Conservation (phyloP, 2,329 filamentous ascomycete genomes). For the Blastomyces parvus region DNA sequence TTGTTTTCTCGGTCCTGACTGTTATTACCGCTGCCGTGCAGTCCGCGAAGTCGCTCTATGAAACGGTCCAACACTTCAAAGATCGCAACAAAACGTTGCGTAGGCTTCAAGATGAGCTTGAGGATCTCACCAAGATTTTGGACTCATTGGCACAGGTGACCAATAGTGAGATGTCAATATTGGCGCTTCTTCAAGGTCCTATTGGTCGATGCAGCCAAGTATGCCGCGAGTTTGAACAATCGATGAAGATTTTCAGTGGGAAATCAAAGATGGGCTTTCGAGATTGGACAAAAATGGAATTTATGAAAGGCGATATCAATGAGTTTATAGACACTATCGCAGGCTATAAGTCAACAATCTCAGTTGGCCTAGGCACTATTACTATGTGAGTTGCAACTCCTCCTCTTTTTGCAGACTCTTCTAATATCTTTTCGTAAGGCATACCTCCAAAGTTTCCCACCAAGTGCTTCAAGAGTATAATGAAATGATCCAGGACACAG, state of each 20-base stretch:
- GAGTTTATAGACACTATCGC: too few species aligned
- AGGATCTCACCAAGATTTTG: conserved; percentile 28
- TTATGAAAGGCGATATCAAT: too few species aligned
- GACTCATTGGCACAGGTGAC: conserved; percentile 21
- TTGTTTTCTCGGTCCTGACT: conserved; percentile 14
- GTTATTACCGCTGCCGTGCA: conserved; percentile 28
- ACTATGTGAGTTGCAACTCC: too few species aligned
- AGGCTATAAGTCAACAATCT: too few species aligned
- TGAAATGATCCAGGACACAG: too few species aligned
- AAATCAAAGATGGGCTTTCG: conserved; percentile 28
- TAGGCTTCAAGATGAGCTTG: conserved; percentile 28
- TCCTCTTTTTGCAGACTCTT: too few species aligned
- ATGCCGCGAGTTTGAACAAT: conserved; percentile 30
- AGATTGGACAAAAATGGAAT: too few species aligned
- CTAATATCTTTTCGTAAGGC: too few species aligned
- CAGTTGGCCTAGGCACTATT: too few species aligned
- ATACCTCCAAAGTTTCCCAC: too few species aligned
- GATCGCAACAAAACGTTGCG: conserved; percentile 28
- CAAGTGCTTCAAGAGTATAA: too few species aligned
- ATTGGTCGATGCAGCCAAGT: conserved; percentile 30
- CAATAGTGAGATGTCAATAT: conserved; percentile 20
- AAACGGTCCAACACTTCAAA: conserved; percentile 28
- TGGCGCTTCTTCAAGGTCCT: conserved; percentile 29
- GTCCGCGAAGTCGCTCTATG: conserved; percentile 27
- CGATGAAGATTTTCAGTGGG: conserved; percentile 28